Percentiles rank a stretch among this genome's conserved stretches.
Conservation (phyloP, 306 rosid species). For the Clitoria ternatea region DNA sequence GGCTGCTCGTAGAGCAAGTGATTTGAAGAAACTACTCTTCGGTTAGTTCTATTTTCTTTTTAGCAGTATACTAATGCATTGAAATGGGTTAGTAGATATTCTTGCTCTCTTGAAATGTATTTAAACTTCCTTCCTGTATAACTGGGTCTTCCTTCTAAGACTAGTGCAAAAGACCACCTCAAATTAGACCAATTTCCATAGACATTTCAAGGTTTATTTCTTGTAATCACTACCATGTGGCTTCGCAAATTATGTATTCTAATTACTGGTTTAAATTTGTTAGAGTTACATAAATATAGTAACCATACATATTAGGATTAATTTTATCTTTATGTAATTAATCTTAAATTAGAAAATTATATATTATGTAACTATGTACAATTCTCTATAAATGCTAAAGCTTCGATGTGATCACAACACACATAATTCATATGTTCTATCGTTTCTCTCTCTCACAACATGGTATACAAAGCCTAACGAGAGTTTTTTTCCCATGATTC, state of each 20-base stretch:
- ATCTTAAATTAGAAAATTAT: too few relatives aligned
- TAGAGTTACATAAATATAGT: too few relatives aligned
- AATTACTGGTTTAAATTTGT: not conserved
- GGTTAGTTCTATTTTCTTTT: slow-evolving; percentile 58
- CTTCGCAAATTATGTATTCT: not conserved
- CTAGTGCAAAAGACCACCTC: not conserved
- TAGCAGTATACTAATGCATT: not conserved
- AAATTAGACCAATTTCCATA: not conserved
- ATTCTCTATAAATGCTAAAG: too few relatives aligned
- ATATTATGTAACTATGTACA: too few relatives aligned
- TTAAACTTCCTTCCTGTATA: not conserved
- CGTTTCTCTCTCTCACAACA: too few relatives aligned
- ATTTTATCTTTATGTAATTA: too few relatives aligned
- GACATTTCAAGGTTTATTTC: not conserved
- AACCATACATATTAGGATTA: too few relatives aligned
- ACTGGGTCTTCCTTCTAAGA: not conserved
- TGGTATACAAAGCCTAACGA: too few relatives aligned
- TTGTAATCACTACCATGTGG: not conserved
- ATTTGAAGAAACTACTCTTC: slow-evolving; percentile 77
- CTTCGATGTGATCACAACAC: too few relatives aligned
- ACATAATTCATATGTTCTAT: too few relatives aligned
- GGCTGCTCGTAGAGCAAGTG: slow-evolving; percentile 93
- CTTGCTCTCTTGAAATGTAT: not conserved
- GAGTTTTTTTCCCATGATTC: too few relatives aligned
- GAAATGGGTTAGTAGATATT: not conserved